Evolutionary conservation across 768 basidiomycete species (phyloP).

Genomic region (Tulasnella sp.): DNA sequence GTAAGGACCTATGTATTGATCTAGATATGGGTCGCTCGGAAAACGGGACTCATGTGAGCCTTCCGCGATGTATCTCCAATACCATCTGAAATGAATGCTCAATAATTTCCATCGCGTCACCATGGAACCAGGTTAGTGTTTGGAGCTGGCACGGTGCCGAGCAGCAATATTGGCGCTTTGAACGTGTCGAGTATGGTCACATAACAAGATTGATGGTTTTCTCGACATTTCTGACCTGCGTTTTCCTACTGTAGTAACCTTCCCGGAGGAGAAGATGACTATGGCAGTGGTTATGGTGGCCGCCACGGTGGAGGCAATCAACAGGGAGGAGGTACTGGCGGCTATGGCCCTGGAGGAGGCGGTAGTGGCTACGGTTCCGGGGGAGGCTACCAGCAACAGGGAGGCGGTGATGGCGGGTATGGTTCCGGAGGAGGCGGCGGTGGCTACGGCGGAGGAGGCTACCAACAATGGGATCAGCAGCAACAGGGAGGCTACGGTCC

Average conservation of each 20-base stretch:
- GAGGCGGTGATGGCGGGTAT: too few relatives aligned
- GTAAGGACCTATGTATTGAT: background rate
- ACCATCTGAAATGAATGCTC: background rate
- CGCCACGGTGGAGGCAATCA: background rate
- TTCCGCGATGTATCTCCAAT: background rate
- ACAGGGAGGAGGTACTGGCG: too few relatives aligned
- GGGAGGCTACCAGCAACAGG: too few relatives aligned
- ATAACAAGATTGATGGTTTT: too few relatives aligned
- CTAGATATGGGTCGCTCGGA: background rate
- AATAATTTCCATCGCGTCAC: background rate
- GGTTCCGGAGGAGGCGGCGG: too few relatives aligned
- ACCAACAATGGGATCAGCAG: too few relatives aligned
- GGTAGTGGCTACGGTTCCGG: too few relatives aligned
- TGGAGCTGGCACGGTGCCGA: background rate
- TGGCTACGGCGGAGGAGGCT: too few relatives aligned
- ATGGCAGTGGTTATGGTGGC: too few relatives aligned
- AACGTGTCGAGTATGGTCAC: background rate
- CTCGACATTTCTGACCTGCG: background rate
- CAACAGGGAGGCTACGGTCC: background rate
- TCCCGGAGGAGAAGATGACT: too few relatives aligned
- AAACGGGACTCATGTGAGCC: background rate
- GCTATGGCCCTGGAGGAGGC: too few relatives aligned
- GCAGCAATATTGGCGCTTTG: slow-evolving; percentile 2
- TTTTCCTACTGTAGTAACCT: too few relatives aligned
- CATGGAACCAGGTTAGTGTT: slow-evolving; percentile 4